These are phyloP conservation scores for Paxillus involutus DNA, from an alignment of 768 basidiomycete genomes.

Conservation along the genomic window DNA sequence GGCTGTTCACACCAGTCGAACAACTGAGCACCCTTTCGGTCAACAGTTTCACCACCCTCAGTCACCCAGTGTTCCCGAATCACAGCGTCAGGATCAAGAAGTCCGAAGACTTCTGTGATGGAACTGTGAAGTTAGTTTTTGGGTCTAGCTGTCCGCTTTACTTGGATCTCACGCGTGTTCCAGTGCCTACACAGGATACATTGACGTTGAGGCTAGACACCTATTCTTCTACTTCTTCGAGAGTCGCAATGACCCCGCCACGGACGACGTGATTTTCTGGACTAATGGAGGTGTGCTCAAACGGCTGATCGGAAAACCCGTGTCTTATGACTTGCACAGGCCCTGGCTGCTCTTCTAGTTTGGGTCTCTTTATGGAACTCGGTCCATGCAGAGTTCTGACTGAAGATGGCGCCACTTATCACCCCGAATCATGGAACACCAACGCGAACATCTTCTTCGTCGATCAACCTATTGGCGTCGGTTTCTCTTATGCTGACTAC, in stretches of 20 bases:
- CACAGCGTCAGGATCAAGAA: conserved; percentile 43
- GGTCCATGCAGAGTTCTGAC: conserved; percentile 70
- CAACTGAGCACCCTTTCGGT: conserved; percentile 27
- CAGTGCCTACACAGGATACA: conserved; percentile 65
- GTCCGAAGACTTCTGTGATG: conserved; percentile 35
- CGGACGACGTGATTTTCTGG: conserved; percentile 60
- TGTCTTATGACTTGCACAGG: conserved; percentile 13
- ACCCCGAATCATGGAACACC: conserved; percentile 66
- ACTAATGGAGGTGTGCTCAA: conserved; percentile 53
- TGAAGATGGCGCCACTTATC: conserved; percentile 48
- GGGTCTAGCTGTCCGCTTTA: background rate
- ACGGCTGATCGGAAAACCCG: background rate
- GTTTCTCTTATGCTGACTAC: conserved; percentile 47
- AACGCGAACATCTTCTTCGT: conserved; percentile 54
- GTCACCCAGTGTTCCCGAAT: conserved; percentile 45
- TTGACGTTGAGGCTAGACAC: conserved; percentile 64
- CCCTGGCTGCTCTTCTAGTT: conserved; percentile 55
- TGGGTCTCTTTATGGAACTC: conserved; percentile 72
- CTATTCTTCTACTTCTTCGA: conserved; percentile 79
- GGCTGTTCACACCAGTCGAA: conserved; percentile 35
- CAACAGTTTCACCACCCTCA: conserved; percentile 36
- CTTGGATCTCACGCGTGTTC: background rate
- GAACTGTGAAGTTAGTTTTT: conserved; percentile 35
- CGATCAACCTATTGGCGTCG: conserved; percentile 46
- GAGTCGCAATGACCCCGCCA: conserved; percentile 55